Conservation (phyloP, 495 filamentous ascomycete genomes). For the Talaromyces liani region DNA sequence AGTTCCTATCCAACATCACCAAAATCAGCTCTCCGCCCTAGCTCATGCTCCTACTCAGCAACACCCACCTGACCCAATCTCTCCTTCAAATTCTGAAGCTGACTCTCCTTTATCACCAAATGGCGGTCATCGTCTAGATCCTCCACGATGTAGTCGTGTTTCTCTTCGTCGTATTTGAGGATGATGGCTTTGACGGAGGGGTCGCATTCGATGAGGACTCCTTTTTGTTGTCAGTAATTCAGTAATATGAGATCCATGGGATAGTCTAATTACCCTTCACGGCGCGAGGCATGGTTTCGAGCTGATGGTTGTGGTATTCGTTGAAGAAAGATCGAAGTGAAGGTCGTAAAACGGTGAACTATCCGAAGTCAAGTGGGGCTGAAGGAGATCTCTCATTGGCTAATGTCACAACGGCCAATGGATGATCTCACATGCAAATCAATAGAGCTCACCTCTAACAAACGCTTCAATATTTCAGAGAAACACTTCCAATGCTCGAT, state of each 20-base stretch:
- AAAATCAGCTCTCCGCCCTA: background rate
- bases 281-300: constrained; percentile 9
- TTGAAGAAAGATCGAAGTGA: background rate
- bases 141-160: constrained; percentile 67
- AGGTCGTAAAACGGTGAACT: background rate
- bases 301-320: background rate
- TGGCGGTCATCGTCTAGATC: constrained; percentile 65
- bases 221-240: constrained; percentile 22
- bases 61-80: constrained; percentile 53
- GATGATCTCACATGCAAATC: background rate
- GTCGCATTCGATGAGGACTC: constrained; percentile 71
- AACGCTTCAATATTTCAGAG: background rate
- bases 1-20: constrained; percentile 31
- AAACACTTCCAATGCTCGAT: background rate
- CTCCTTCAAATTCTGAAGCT: constrained; percentile 52
- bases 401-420: background rate
- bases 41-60: background rate
- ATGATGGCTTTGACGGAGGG: constrained; percentile 73
- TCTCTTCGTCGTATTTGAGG: constrained; percentile 59
- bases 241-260: background rate
- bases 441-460: background rate
- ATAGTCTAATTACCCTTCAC: constrained; percentile 3
- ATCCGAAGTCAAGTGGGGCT: background rate
- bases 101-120: constrained; percentile 64
- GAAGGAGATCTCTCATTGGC: background rate